Conservation (phyloP, 2,329 filamentous ascomycete genomes). For the Fusarium tanahbumbuense region DNA sequence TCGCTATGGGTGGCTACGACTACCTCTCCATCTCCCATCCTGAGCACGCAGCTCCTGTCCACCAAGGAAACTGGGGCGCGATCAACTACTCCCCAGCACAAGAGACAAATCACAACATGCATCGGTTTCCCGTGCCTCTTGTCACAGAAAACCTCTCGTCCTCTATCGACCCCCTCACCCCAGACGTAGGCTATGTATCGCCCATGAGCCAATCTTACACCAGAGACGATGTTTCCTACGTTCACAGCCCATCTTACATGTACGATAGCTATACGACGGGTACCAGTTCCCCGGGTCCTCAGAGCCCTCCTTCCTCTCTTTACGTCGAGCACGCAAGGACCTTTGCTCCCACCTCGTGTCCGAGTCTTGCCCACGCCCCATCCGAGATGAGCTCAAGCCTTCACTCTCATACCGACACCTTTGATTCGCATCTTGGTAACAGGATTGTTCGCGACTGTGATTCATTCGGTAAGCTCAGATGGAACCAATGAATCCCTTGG, state of each 20-base stretch:
- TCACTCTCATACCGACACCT: constrained; percentile 68
- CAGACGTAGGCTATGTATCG: constrained; percentile 71
- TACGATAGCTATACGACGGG: constrained; percentile 66
- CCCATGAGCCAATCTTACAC: constrained; percentile 68
- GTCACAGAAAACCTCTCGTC: constrained; percentile 64
- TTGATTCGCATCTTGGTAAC: constrained; percentile 66
- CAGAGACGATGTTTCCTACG: constrained; percentile 68
- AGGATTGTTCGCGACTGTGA: constrained; percentile 68
- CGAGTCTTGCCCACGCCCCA: constrained; percentile 69
- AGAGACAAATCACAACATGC: constrained; percentile 54
- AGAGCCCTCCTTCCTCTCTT: constrained; percentile 66
- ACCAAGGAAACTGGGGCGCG: constrained; percentile 59
- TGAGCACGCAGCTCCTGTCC: constrained; percentile 55
- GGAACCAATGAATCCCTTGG: constrained; percentile 51
- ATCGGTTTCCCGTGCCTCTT: constrained; percentile 60
- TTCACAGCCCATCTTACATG: constrained; percentile 66
- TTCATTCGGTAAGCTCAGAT: constrained; percentile 62
- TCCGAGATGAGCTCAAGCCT: constrained; percentile 71
- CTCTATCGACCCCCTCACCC: constrained; percentile 68
- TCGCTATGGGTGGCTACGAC: constrained; percentile 56
- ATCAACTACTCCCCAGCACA: constrained; percentile 60
- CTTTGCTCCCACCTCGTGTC: constrained; percentile 68
- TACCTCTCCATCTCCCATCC: constrained; percentile 64
- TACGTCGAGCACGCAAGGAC: constrained; percentile 63
- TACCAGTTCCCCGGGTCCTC: constrained; percentile 65